Conservation (phyloP, 1,139 yeast species). For the Debaryomyces singareniensis region DNA sequence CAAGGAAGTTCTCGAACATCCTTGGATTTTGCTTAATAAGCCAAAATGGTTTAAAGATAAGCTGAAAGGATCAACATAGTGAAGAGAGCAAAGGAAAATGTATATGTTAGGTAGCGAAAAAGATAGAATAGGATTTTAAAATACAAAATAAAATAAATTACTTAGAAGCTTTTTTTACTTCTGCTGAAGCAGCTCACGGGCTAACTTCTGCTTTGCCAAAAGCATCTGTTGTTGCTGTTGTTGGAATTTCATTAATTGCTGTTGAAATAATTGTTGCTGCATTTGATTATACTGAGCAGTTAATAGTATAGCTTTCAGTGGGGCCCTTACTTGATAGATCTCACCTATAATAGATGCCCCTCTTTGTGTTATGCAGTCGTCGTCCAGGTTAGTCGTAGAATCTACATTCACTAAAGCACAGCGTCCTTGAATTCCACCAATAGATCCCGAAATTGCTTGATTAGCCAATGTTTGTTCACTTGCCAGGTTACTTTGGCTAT, state of each 20-base stretch:
- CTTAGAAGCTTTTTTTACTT: conserved; percentile 12
- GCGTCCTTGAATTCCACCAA: conserved; percentile 71
- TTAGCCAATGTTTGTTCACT: conserved; percentile 40
- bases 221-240: conserved; percentile 31
- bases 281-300: conserved; percentile 40
- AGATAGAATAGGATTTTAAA: not conserved
- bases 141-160: not conserved
- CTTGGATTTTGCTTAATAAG: conserved; percentile 72
- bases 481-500: conserved; percentile 13
- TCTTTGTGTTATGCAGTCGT: conserved; percentile 37
- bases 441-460: conserved; percentile 48
- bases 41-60: conserved; percentile 31
- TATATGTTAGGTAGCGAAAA: not conserved
- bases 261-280: conserved; percentile 47
- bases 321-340: conserved; percentile 56
- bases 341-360: conserved; percentile 50
- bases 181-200: conserved; percentile 20
- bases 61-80: not conserved
- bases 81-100: not conserved
- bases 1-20: conserved; percentile 60
- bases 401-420: conserved; percentile 71
- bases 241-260: conserved; percentile 40
- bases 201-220: conserved; percentile 24
- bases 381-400: conserved; percentile 14
- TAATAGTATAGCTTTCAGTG: conserved; percentile 43